Evolutionary conservation across 306 rosid genomes (phyloP).

Genomic region (Datisca glomerata): DNA sequence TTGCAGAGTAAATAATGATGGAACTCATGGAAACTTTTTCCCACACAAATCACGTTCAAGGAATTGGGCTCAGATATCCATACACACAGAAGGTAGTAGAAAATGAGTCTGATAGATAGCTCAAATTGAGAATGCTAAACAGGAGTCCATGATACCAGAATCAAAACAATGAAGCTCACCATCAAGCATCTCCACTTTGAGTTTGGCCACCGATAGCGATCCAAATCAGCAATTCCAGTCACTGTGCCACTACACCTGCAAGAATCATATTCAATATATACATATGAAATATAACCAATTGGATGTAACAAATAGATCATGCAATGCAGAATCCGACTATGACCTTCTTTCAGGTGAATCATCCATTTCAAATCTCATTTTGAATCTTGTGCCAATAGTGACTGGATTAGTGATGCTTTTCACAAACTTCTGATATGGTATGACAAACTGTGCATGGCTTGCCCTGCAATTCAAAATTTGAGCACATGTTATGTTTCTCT

Average conservation of each 20-base stretch:
- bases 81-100: too few relatives aligned
- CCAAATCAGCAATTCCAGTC: conserved; percentile 70
- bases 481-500: too few relatives aligned
- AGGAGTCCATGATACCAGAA: conserved; percentile 1
- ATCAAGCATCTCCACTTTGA: conserved; percentile 95
- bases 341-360: conserved; percentile 95
- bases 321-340: conserved; percentile 14
- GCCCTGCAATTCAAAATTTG: conserved; percentile 44
- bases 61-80: too few relatives aligned
- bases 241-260: conserved; percentile 71
- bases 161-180: conserved; percentile 27
- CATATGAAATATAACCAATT: too few relatives aligned
- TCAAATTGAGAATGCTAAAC: too few relatives aligned
- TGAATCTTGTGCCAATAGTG: conserved; percentile 73
- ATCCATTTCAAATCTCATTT: conserved; percentile 85
- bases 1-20: too few relatives aligned
- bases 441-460: conserved; percentile 82
- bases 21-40: too few relatives aligned
- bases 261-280: conserved; percentile 19
- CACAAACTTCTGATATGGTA: conserved; percentile 61
- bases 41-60: too few relatives aligned
- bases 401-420: conserved; percentile 59
- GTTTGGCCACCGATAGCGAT: conserved; percentile 81
- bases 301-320: too few relatives aligned
- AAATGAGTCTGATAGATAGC: too few relatives aligned